A percentile compares a stretch with the other conserved stretches of the same genome.
Evolutionary conservation across 768 basidiomycete species (phyloP).

Genomic region (Paxillus rubicundulus): DNA sequence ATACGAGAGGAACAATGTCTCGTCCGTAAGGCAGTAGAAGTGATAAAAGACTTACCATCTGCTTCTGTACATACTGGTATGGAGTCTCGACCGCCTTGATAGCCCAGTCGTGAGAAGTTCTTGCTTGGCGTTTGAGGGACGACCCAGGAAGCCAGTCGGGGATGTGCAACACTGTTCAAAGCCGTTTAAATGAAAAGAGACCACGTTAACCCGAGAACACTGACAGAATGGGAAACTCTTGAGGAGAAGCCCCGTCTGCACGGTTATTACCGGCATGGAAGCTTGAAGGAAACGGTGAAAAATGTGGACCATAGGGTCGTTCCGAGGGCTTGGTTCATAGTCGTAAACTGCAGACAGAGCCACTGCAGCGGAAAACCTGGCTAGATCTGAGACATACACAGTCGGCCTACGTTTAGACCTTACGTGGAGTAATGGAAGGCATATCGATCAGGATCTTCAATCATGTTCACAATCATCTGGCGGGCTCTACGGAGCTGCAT

Average conservation of each 20-base stretch:
- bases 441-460: constrained; percentile 6
- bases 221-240: constrained; percentile 16
- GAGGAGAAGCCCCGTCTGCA: constrained; percentile 5
- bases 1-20: too few relatives aligned
- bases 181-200: neutral
- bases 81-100: constrained; percentile 12
- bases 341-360: constrained; percentile 12
- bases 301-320: constrained; percentile 9
- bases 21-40: too few relatives aligned
- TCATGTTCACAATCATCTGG: constrained; percentile 7
- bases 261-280: neutral
- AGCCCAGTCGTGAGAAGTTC: constrained; percentile 4
- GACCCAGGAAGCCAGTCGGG: constrained; percentile 27
- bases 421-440: constrained; percentile 6
- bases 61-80: constrained; percentile 11
- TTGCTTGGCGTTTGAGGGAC: constrained; percentile 13
- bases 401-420: neutral
- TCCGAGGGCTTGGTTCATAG: constrained; percentile 11
- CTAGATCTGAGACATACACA: neutral
- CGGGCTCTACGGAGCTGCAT: constrained; percentile 15
- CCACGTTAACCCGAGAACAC: neutral
- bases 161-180: constrained; percentile 20
- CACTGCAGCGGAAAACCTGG: constrained; percentile 33
- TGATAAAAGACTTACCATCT: constrained; percentile 4
- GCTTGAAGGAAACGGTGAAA: neutral